Conservation (phyloP, 1,284 basidiomycete genomes). For the Cryptococcus depauperatus region DNA sequence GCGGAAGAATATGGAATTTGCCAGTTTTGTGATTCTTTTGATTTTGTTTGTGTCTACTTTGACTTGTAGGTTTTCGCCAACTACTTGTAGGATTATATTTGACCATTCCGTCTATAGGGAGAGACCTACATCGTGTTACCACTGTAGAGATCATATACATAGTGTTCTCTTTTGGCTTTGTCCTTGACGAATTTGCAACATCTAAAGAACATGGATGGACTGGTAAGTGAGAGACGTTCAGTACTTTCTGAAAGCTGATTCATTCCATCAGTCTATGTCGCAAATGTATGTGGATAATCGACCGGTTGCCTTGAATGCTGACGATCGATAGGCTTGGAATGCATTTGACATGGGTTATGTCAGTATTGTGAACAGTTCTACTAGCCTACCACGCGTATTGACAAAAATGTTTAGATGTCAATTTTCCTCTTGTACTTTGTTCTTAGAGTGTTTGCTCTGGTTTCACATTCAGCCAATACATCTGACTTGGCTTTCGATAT, state of each 20-base stretch:
- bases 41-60: conserved; percentile 55
- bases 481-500: conserved; percentile 73
- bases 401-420: conserved; percentile 42
- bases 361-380: conserved; percentile 1
- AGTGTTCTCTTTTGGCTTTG: conserved; percentile 64
- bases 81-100: background rate
- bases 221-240: conserved; percentile 51
- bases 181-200: conserved; percentile 53
- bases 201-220: conserved; percentile 69
- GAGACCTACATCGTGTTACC: conserved; percentile 8
- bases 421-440: conserved; percentile 63
- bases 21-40: conserved; percentile 60
- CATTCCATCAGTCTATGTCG: conserved; percentile 60
- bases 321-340: conserved; percentile 65
- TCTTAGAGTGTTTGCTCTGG: conserved; percentile 60
- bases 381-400: background rate
- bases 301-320: too few species aligned
- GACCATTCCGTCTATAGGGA: too few species aligned
- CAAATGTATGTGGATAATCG: conserved; percentile 54
- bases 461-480: conserved; percentile 49
- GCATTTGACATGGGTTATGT: conserved; percentile 71
- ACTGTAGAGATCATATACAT: conserved; percentile 62
- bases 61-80: conserved; percentile 47
- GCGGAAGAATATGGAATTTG: conserved; percentile 66
- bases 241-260: conserved; percentile 2